phyloP scores from a whole-genome alignment of 1,139 yeast genomes.

The Kodamaea fungicola region DNA sequence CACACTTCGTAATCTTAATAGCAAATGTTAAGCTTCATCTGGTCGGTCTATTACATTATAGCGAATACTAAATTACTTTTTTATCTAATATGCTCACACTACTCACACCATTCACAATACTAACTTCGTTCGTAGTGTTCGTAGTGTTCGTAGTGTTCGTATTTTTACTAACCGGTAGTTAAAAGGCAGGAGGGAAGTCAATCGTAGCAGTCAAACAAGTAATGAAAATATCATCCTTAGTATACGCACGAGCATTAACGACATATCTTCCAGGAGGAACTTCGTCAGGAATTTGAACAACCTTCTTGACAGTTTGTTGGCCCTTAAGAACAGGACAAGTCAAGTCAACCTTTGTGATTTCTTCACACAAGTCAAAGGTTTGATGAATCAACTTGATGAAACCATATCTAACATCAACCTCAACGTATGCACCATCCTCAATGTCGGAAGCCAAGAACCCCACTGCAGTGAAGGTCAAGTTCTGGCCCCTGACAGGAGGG shows the following conservation, averaged over 20 bases:
- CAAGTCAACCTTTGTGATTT: slow-evolving; percentile 74
- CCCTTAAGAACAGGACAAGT: slow-evolving; percentile 80
- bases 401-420: slow-evolving; percentile 89
- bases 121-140: too few species aligned
- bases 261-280: slow-evolving; percentile 93
- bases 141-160: too few species aligned
- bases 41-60: too few species aligned
- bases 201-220: slow-evolving; percentile 85
- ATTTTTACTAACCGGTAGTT: not conserved
- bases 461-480: slow-evolving; percentile 71
- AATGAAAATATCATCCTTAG: slow-evolving; percentile 72
- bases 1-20: too few species aligned
- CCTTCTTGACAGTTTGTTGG: slow-evolving; percentile 57
- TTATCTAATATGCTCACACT: too few species aligned
- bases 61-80: too few species aligned
- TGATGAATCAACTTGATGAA: slow-evolving; percentile 82
- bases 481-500: slow-evolving; percentile 81
- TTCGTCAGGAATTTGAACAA: slow-evolving; percentile 82
- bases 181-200: slow-evolving; percentile 43
- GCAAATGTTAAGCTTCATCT: too few species aligned
- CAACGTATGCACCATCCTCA: slow-evolving; percentile 85
- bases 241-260: slow-evolving; percentile 85
- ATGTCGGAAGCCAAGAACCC: slow-evolving; percentile 59
- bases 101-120: too few species aligned
- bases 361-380: slow-evolving; percentile 88